Evolutionary conservation across 768 basidiomycete species (phyloP).

Genomic region (Phylloporus rhodoxanthus): DNA sequence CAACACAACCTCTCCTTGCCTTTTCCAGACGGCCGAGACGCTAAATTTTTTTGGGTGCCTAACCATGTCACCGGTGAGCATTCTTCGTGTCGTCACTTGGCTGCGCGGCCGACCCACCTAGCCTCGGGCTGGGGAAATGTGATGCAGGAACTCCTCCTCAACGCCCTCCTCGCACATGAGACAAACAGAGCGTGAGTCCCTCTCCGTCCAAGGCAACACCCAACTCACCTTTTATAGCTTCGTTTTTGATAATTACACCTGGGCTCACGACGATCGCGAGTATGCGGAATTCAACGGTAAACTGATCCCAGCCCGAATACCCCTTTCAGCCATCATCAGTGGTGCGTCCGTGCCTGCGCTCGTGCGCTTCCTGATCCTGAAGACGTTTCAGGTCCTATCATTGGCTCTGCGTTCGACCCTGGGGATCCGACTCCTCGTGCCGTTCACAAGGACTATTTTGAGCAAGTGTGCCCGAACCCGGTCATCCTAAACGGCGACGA

Average conservation of each 20-base stretch:
- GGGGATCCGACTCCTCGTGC: conserved; percentile 38
- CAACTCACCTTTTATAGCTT: conserved; percentile 28
- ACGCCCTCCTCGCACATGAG: conserved; percentile 43
- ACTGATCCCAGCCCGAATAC: conserved; percentile 47
- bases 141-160: conserved; percentile 53
- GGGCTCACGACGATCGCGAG: conserved; percentile 39
- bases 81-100: background rate
- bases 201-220: rapidly evolving
- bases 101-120: conserved; percentile 10
- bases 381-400: conserved; percentile 35
- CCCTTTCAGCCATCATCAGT: conserved; percentile 46
- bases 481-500: conserved; percentile 26
- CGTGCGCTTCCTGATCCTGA: background rate
- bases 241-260: conserved; percentile 57
- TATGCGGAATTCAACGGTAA: conserved; percentile 46
- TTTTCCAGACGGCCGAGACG: conserved; percentile 36
- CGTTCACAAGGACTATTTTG: conserved; percentile 42
- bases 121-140: conserved; percentile 58
- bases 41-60: conserved; percentile 43
- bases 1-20: conserved; percentile 39
- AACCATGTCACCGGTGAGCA: conserved; percentile 42
- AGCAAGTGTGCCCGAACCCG: conserved; percentile 43
- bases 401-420: conserved; percentile 36
- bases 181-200: conserved; percentile 44
- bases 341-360: conserved; percentile 30